Evolutionary conservation across 2,329 filamentous ascomycete species (phyloP).

Genomic region (Mycosphaerella sp.): DNA sequence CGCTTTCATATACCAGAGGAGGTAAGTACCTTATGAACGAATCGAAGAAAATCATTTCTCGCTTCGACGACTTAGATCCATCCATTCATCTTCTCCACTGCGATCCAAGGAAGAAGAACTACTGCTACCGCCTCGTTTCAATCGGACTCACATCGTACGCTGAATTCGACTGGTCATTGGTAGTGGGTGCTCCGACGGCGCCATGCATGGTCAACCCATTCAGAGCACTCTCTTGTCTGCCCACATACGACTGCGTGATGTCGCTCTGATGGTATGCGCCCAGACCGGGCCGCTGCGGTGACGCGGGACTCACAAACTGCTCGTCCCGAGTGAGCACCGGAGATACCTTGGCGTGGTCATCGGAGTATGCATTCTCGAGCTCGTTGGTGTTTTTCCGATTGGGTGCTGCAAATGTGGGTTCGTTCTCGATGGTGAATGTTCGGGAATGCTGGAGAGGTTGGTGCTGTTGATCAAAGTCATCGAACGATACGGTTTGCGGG

Average conservation of each 20-base stretch:
- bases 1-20: too few relatives aligned
- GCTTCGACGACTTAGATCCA: neutral
- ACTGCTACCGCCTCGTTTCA: conserved; percentile 12
- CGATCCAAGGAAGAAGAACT: too few relatives aligned
- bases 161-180: conserved; percentile 10
- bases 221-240: conserved; percentile 39
- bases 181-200: conserved; percentile 12
- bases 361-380: conserved; percentile 25
- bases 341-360: conserved; percentile 13
- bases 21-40: too few relatives aligned
- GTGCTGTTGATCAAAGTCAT: conserved; percentile 13
- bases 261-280: conserved; percentile 30
- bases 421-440: conserved; percentile 23
- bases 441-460: conserved; percentile 13
- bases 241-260: conserved; percentile 39
- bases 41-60: neutral
- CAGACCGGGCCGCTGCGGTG: conserved; percentile 20
- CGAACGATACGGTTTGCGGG: conserved; percentile 21
- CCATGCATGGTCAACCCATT: conserved; percentile 45
- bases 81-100: neutral
- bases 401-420: conserved; percentile 15
- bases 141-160: conserved; percentile 18
- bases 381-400: conserved; percentile 21
- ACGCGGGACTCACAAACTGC: conserved; percentile 8
- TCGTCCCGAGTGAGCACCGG: conserved; percentile 14